phyloP scores from a whole-genome alignment of 129 eudicot genomes.

The Tagetes patula region DNA sequence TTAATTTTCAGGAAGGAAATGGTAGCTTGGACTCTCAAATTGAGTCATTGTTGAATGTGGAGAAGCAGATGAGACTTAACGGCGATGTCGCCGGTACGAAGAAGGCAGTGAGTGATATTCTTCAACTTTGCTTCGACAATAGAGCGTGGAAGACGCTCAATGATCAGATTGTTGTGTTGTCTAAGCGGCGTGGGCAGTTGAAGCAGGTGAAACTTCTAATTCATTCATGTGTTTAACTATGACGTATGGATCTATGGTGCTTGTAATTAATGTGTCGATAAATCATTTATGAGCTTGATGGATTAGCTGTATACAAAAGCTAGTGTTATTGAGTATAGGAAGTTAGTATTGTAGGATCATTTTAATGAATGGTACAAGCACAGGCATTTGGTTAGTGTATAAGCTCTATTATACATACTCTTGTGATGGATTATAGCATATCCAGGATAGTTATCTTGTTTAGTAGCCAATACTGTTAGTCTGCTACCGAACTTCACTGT shows the following conservation, averaged over 20 bases:
- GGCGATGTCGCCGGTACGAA: conserved; percentile 72
- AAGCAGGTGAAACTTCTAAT: conserved; percentile 47
- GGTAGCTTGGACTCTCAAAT: conserved; percentile 65
- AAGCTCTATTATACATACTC: not conserved
- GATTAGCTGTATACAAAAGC: not conserved
- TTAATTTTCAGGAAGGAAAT: conserved; percentile 49
- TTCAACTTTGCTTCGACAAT: conserved; percentile 68
- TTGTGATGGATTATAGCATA: not conserved
- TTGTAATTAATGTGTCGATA: not conserved
- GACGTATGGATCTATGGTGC: not conserved
- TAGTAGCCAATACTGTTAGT: too few relatives aligned
- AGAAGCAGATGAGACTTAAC: conserved; percentile 82
- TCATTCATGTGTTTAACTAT: not conserved
- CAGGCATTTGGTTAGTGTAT: not conserved
- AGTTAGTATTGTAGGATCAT: not conserved
- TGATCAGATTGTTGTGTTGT: conserved; percentile 82
- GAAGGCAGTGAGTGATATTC: conserved; percentile 73
- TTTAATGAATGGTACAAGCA: not conserved
- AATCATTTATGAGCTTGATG: not conserved
- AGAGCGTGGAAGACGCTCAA: conserved; percentile 84
- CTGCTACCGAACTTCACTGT: not conserved
- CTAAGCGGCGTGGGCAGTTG: conserved; percentile 94
- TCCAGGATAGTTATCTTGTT: not conserved
- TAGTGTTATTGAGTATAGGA: not conserved
- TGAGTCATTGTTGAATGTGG: conserved; percentile 71